Conservation (phyloP, 169 alveolate genomes). For the Besnoitia besnoiti region DNA sequence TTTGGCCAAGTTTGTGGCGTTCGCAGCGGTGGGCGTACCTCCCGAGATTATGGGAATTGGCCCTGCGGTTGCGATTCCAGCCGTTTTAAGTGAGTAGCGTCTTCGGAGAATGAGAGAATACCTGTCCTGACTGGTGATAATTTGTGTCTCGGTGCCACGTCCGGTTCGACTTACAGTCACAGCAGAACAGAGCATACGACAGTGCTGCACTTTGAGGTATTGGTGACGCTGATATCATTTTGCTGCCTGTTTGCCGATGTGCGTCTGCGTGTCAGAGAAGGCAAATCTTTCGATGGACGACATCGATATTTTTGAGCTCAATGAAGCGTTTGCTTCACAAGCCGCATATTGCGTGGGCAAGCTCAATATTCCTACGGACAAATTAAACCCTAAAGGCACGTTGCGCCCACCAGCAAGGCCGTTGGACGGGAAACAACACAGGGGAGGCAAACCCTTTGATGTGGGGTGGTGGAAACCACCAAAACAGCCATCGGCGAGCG, state of each 20-base stretch:
- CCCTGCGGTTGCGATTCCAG: slow-evolving; percentile 94
- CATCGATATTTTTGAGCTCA: slow-evolving; percentile 91
- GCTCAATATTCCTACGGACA: slow-evolving; percentile 84
- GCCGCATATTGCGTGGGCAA: slow-evolving; percentile 84
- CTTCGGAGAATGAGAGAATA: no score
- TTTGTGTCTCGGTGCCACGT: no score
- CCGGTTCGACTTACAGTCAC: no score
- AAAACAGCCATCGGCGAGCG: no score
- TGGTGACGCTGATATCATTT: background rate
- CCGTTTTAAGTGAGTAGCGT: slow-evolving; percentile 76
- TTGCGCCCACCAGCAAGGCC: background rate
- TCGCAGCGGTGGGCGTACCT: slow-evolving; percentile 91
- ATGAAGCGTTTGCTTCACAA: slow-evolving; percentile 95
- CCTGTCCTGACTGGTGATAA: no score
- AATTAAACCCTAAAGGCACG: slow-evolving; percentile 90
- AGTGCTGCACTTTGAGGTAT: no score
- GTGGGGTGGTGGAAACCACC: no score
- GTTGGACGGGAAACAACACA: no score
- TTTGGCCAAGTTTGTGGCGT: slow-evolving; percentile 84
- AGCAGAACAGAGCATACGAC: no score
- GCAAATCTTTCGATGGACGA: slow-evolving; percentile 85
- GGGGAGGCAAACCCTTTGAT: background rate
- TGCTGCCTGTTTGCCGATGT: background rate
- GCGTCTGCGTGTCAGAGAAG: slow-evolving; percentile 56
- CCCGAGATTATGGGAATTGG: slow-evolving; percentile 95